Evolutionary conservation across 371 early-diverging fungal genomes (phyloP), one percentile per base, ranked within the genome.

Genomic region (Circinella minor): DNA sequence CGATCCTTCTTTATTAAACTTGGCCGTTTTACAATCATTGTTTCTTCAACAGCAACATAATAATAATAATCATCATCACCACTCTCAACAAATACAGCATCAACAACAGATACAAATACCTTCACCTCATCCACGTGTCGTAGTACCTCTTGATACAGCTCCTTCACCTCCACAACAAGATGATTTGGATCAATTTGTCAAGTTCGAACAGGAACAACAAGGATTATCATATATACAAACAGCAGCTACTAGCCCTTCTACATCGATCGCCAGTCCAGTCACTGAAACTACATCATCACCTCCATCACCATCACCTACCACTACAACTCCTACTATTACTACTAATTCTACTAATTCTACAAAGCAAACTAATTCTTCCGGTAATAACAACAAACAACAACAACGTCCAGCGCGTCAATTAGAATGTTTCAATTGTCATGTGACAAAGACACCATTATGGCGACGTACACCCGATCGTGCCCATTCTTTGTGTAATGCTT

Each of bases 361-460:
- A 13, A 27, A 27, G 27, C 27, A 27, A 27, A 27, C 27, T 27
- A 27, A 27, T 27, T 13, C 14, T 15, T 1, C 51, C 51, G 5
- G 14, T 51, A 51, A 8, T 13, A 51, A 51, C 15, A 15, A 8
- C 5, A 51, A 57, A 27, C 57, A 18, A 57, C 57, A 57, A 34
- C 57, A 57, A 57, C 57, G 57, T 27, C 57, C 57, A n/a, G 57
- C 87, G 17, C 91, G 93, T 64, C 87, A 91, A 74, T 77, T 93
- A 39, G 86, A 87, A 61, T 94, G 95, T 74, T 89, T 78, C 81
- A 94, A 94, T 73, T 94, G 95, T 69, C 87, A 87, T 66, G 92
- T 93, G 14, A 91, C 88, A 47, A 83, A 88, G 72, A 93, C 93
- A 7, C 94, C 95, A n/a, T 86, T 94, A 20, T 94, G 95, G 95